A percentile compares a stretch with the other conserved stretches of the same genome.
Evolutionary conservation across 148 eudicot genomes (phyloP).

Genomic region (Chenopodium suecicum): DNA sequence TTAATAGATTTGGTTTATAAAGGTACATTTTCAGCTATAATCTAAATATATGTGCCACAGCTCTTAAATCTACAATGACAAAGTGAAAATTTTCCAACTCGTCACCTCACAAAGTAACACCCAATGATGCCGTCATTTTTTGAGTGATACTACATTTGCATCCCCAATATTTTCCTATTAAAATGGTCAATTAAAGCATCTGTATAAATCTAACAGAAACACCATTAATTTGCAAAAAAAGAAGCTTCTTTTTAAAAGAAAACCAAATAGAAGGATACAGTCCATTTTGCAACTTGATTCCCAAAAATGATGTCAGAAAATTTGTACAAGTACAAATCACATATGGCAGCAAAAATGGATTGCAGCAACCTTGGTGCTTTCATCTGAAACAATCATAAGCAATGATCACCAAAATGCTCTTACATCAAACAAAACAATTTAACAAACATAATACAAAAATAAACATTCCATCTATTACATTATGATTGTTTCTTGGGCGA

Average conservation of each 20-base stretch:
- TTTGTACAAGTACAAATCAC: slow-evolving; percentile 85
- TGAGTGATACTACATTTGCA: neutral
- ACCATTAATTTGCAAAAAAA: neutral
- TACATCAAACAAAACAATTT: too few relatives aligned
- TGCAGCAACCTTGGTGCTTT: slow-evolving; percentile 80
- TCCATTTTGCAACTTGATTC: slow-evolving; percentile 68
- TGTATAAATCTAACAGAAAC: neutral
- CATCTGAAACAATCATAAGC: slow-evolving; percentile 42
- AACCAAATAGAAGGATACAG: slow-evolving; percentile 63
- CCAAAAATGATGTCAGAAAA: slow-evolving; percentile 59
- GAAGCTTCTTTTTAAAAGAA: neutral
- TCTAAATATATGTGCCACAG: neutral
- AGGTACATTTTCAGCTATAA: neutral
- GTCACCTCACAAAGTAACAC: too few relatives aligned
- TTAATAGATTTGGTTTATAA: neutral
- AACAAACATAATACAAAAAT: too few relatives aligned
- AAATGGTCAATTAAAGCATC: neutral
- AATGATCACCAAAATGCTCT: neutral
- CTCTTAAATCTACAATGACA: neutral
- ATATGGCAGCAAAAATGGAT: slow-evolving; percentile 73
- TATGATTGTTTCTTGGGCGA: too few relatives aligned
- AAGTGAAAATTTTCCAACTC: neutral
- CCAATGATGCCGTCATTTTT: neutral
- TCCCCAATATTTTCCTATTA: neutral
- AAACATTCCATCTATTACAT: too few relatives aligned